Conservation (phyloP, 2,329 filamentous ascomycete genomes). For the Talaromyces sp. region DNA sequence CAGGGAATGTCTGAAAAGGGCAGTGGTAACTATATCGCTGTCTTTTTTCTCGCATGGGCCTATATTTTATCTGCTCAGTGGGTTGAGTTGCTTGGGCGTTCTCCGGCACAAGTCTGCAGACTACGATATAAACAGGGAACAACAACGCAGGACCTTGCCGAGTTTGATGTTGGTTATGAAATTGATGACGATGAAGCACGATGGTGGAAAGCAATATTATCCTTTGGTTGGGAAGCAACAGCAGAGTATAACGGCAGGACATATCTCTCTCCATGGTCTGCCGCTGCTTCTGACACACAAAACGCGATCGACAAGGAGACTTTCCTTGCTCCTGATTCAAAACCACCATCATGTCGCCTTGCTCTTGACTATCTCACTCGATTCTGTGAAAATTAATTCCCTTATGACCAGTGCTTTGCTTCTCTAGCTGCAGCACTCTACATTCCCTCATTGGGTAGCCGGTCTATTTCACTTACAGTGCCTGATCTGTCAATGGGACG, state of each 20-base stretch:
- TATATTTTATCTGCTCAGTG: slow-evolving; percentile 20
- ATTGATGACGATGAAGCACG: not conserved
- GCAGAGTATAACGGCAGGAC: not conserved
- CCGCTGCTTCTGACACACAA: not conserved
- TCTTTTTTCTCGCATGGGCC: slow-evolving; percentile 19
- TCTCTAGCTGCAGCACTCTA: not conserved
- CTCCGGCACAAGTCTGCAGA: slow-evolving; percentile 13
- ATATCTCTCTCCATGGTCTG: slow-evolving; percentile 1
- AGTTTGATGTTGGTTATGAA: not conserved
- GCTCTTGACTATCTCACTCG: not conserved
- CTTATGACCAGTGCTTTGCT: not conserved
- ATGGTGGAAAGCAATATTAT: slow-evolving; percentile 1
- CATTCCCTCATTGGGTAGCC: slow-evolving; percentile 8
- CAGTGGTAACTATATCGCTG: slow-evolving; percentile 16
- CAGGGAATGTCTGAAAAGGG: slow-evolving; percentile 8
- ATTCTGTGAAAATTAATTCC: not conserved
- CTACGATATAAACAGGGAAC: not conserved
- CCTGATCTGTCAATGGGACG: not conserved
- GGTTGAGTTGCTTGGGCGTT: slow-evolving; percentile 17
- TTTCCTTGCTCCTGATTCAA: not conserved
- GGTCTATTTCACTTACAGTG: not conserved
- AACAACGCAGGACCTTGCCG: no score
- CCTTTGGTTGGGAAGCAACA: not conserved
- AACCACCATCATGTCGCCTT: not conserved
- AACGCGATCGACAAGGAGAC: no score